Base-by-base conservation (phyloP, 306 rosid genomes). In the Prunus dulcis region DNA sequence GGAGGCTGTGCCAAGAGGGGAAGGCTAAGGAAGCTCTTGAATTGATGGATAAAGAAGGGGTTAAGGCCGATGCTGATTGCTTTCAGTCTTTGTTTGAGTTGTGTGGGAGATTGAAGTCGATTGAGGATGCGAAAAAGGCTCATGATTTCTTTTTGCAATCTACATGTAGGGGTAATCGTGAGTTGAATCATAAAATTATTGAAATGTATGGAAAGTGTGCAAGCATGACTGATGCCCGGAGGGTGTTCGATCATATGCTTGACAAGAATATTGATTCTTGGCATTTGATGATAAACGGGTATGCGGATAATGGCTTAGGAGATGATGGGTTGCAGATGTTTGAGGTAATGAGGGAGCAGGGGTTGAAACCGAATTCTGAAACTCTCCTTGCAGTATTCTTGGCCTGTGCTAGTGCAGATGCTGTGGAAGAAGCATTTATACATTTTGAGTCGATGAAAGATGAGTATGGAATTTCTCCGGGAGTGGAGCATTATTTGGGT, bases 221-320 rank as follows among this genome's bases (percentile, higher is more conserved):
- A 34, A 89, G 93, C 77, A 89, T 87, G 96, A 87, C 84, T 52
- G 96, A 87, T 87, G 92, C 96, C 19, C 89, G 87, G 14, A 88
- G 98, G 55, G 97, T 93, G 88, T 93, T 93, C 50, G 97, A 93
- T 84, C 93, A 91, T 80, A 83, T 93, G 92, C 85, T 90, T 7
- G 89, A 87, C 7, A 82, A 87, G 78, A 82, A 74, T 67, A 83
- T 89, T 69, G 88, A 93, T 60, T 87, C 98, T 61, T 93, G 97
- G 93, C 91, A 86, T 79, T 78, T 89, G 85, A 89, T 91, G 96
- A 83, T 93, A 8, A 82, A 84, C 12, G 91, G 87, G 15, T 89
- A 89, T 25, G 96, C 96, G 0, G 91, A 83, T 73, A 93, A 84
- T 70, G 91, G 90, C 11, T 71, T 87, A 65, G 98, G 98, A 46